A percentile compares a stretch with the other conserved stretches of the same genome.
Conservation (phyloP, 164 flowering plant species). For the Aristolochia californica region DNA sequence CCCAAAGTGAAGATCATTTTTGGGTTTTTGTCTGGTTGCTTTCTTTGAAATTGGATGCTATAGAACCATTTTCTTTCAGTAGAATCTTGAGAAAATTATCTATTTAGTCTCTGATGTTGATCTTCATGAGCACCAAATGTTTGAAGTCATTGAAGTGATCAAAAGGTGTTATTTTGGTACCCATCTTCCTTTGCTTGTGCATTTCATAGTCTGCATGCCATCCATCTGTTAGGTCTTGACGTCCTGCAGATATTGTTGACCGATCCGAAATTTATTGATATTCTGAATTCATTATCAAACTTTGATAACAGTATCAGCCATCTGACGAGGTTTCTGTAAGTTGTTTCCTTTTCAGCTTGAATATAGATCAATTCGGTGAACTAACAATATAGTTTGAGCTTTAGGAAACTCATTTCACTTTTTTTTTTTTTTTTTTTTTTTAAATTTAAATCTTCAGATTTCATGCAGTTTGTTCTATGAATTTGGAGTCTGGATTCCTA, state of each 20-base stretch:
- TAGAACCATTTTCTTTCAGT: too few relatives aligned
- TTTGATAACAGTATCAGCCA: constrained; percentile 45
- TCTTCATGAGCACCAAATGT: too few relatives aligned
- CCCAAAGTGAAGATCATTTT: too few relatives aligned
- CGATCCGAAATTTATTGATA: constrained; percentile 41
- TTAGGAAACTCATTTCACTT: background rate
- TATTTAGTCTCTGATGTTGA: too few relatives aligned
- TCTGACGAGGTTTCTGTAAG: constrained; percentile 75
- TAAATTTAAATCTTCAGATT: too few relatives aligned
- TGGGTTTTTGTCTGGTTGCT: too few relatives aligned
- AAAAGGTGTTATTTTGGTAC: too few relatives aligned
- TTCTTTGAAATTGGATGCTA: too few relatives aligned
- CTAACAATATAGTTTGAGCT: background rate
- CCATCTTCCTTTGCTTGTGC: too few relatives aligned
- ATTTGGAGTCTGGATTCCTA: constrained; percentile 46
- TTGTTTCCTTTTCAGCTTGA: constrained; percentile 1
- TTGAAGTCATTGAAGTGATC: too few relatives aligned
- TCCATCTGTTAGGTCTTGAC: constrained; percentile 32
- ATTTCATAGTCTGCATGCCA: background rate
- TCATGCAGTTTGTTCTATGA: constrained; percentile 51
- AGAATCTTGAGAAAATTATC: too few relatives aligned
- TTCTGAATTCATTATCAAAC: constrained; percentile 26
- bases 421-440: too few relatives aligned
- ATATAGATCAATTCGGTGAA: background rate
- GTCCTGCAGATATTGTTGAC: constrained; percentile 42